These are phyloP conservation scores for Kluyveromyces siamensis DNA, from an alignment of 805 yeast species.

Conservation along the genomic window DNA sequence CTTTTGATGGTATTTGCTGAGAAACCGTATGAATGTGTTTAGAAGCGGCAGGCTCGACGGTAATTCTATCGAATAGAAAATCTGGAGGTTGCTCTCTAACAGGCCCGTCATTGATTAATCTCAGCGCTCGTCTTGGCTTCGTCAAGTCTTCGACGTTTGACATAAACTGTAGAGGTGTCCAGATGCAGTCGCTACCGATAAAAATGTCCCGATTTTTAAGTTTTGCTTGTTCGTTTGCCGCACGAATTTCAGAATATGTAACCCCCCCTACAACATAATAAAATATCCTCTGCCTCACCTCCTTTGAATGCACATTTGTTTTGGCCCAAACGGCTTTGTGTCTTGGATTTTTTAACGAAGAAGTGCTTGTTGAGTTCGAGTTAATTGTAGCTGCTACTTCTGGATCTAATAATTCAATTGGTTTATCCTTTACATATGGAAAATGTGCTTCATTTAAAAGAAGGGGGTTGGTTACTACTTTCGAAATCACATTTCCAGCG, in stretches of 20 bases:
- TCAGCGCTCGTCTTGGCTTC: slow-evolving; percentile 33
- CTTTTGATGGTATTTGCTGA: slow-evolving; percentile 7
- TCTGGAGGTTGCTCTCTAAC: slow-evolving; percentile 34
- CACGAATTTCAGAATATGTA: slow-evolving; percentile 72
- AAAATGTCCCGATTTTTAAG: slow-evolving; percentile 62
- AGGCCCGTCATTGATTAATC: slow-evolving; percentile 31
- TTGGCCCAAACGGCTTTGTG: slow-evolving; percentile 75
- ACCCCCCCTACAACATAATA: slow-evolving; percentile 86
- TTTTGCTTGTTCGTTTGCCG: slow-evolving; percentile 60
- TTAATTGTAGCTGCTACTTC: slow-evolving; percentile 24
- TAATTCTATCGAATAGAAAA: slow-evolving; percentile 30
- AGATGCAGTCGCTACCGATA: slow-evolving; percentile 70
- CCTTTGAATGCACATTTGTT: slow-evolving; percentile 26
- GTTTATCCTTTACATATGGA: slow-evolving; percentile 71
- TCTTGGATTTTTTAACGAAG: slow-evolving; percentile 58
- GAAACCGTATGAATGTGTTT: slow-evolving; percentile 9
- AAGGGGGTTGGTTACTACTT: slow-evolving; percentile 42
- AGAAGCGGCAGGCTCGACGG: slow-evolving; percentile 1
- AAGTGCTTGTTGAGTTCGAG: slow-evolving; percentile 29
- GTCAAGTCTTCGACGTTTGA: slow-evolving; percentile 31
- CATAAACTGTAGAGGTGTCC: slow-evolving; percentile 42
- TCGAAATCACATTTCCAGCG: slow-evolving; percentile 46
- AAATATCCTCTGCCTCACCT: slow-evolving; percentile 58
- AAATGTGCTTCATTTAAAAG: slow-evolving; percentile 43
- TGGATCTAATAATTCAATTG: slow-evolving; percentile 39